A percentile compares a stretch with the other conserved stretches of the same genome.
These are phyloP conservation scores for Hypoxylon fragiforme DNA, from an alignment of 495 filamentous ascomycete genomes.

Conservation along the genomic window DNA sequence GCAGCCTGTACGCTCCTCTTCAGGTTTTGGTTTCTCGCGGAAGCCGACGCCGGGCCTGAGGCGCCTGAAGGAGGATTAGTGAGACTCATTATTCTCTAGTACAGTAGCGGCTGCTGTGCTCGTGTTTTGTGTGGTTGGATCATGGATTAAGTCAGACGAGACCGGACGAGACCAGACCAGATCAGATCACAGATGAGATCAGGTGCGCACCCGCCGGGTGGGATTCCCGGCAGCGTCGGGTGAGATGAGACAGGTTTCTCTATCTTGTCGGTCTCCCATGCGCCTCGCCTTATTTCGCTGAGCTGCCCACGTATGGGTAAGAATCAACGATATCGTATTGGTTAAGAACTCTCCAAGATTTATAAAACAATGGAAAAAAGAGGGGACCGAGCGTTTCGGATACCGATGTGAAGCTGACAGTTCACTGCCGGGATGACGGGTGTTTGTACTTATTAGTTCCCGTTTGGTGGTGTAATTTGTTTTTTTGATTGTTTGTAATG, in stretches of 20 bases:
- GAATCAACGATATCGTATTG: slow-evolving; percentile 24
- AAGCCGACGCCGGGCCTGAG: slow-evolving; percentile 48
- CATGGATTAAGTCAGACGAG: slow-evolving; percentile 7
- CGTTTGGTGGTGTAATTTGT: too few relatives aligned
- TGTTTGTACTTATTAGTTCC: slow-evolving; percentile 2
- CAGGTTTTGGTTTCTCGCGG: slow-evolving; percentile 56
- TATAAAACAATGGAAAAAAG: neutral
- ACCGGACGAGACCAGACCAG: slow-evolving; percentile 13
- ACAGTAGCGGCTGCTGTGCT: slow-evolving; percentile 7
- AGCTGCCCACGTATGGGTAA: slow-evolving; percentile 1
- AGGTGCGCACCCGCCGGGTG: slow-evolving; percentile 14
- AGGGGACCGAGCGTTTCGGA: slow-evolving; percentile 9
- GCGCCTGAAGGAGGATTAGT: slow-evolving; percentile 49
- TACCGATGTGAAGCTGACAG: slow-evolving; percentile 14
- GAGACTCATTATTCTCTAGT: slow-evolving; percentile 44
- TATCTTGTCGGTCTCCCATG: slow-evolving; percentile 22
- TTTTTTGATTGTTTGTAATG: too few relatives aligned
- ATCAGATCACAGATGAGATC: slow-evolving; percentile 12
- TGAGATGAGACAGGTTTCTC: slow-evolving; percentile 33
- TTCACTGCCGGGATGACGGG: slow-evolving; percentile 4
- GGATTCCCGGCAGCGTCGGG: slow-evolving; percentile 21
- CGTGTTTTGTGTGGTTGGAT: slow-evolving; percentile 11
- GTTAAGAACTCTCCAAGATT: slow-evolving; percentile 8
- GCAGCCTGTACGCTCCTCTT: slow-evolving; percentile 75
- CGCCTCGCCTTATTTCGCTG: neutral